Evolutionary conservation across 805 yeast species (phyloP).

Genomic region (Metschnikowia chrysomelidarum): DNA sequence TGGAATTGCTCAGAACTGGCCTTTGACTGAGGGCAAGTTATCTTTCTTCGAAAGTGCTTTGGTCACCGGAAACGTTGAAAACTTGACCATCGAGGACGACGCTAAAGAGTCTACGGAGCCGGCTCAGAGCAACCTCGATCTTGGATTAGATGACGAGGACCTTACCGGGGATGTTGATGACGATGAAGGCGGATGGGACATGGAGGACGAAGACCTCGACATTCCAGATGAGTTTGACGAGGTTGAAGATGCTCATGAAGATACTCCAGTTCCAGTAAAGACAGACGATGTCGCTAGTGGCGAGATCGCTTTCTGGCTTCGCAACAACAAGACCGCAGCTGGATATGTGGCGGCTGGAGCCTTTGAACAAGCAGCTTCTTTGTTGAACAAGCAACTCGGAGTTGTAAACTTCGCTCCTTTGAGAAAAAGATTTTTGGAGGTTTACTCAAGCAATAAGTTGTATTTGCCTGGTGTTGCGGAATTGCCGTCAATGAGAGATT

Average conservation of each 20-base stretch:
- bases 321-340: conserved; percentile 86
- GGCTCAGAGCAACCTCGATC: conserved; percentile 11
- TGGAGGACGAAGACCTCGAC: conserved; percentile 77
- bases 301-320: conserved; percentile 79
- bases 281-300: conserved; percentile 37
- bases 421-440: conserved; percentile 76
- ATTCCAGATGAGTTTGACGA: conserved; percentile 44
- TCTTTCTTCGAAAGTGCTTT: conserved; percentile 86
- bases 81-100: conserved; percentile 49
- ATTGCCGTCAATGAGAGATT: conserved; percentile 66
- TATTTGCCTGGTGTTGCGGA: conserved; percentile 73
- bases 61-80: conserved; percentile 68
- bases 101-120: not conserved
- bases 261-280: conserved; percentile 6
- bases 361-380: conserved; percentile 92
- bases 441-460: conserved; percentile 77
- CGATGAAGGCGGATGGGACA: conserved; percentile 76
- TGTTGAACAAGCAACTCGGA: conserved; percentile 87
- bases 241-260: conserved; percentile 16
- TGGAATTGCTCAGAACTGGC: conserved; percentile 67
- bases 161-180: conserved; percentile 41
- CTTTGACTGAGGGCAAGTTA: conserved; percentile 65
- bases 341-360: conserved; percentile 95
- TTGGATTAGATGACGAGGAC: conserved; percentile 16
- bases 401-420: conserved; percentile 84